Evolutionary conservation across 306 rosid species (phyloP), one percentile per base, ranked within the genome.

Genomic region (Erythrophleum fordii): DNA sequence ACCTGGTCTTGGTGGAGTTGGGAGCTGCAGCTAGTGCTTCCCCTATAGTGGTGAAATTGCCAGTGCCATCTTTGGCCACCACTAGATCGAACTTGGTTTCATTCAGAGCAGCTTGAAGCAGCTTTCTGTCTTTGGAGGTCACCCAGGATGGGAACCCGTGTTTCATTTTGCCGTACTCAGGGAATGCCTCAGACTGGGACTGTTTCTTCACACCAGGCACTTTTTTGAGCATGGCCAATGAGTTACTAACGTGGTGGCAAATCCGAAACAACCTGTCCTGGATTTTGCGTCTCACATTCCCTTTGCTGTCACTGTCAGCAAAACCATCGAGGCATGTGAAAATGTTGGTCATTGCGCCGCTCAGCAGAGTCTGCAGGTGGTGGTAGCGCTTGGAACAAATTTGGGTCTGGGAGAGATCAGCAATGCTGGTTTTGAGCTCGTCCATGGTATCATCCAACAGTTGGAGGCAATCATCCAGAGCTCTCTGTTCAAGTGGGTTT

Each of bases 271-370:
- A 18, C 42, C 69, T 80, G 26, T 82, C 12, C 71, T 89, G 64
- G 11, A 94, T 75, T 25, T 6, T 34, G 0, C 26, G 29, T 51
- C 86, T 88, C 49, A 89, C 88, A 4, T 79, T 75, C 5, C 72
- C 85, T 25, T 75, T 66, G 62, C 84, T 76, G 41, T 77, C 52
- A 48, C 85, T 80, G 39, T 78, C 41, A 0, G 81, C 78, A n/a
- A 94, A 87, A 5, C 97, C 97, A 28, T 94, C 97, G 1, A 92
- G 91, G n/a, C 97, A 92, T 28, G 98, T 94, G 88, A 82, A 83
- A 69, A 92, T 84, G 82, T 94, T 94, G 11, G 98, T 94, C 90
- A 94, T 89, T 22, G 98, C 95, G 1, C 86, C 97, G 67, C 98
- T 94, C 2, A 94, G 75, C 45, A 92, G 53, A 0, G 97, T 90